Evolutionary conservation across 2,329 filamentous ascomycete species (phyloP), one percentile per base, ranked within the genome.

Genomic region (Cordyceps pruinosa): DNA sequence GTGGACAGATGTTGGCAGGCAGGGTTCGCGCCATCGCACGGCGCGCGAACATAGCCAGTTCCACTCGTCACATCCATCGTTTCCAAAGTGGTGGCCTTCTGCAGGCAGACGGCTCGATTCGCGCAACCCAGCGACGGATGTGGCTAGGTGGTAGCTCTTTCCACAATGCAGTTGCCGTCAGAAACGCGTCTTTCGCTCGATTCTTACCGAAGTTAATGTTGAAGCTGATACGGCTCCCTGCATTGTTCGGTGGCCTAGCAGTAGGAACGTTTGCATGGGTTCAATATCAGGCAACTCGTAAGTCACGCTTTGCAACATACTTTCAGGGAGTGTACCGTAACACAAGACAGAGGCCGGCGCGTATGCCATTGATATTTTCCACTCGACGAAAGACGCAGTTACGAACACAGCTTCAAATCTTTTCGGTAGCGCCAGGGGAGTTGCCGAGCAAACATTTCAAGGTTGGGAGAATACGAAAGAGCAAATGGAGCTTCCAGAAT

Each of bases 261-360:
- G 83, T 99, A 63, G 92, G 90, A 15, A 89, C 89, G 3, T 75
- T 95, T 59, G 91, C 91, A 26, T 99, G 96, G 81, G 76, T 99
- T 49, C 94, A 99, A 70, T 97, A 99, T 70, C 94, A 99, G 73
- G 93, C 94, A 61, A 85, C 87, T 57, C 89, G 89, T 92, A 81
- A 61, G 88, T 81, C 46, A 60, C 42, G 4, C 28, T 17, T 6
- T 26, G 12, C 19, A 46, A 34, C 5, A 17, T 12, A 23, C 15
- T 30, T n/a, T 1, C 7, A 17, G 7, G 9, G 28, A 8, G 12
- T 19, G n/a, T 39, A 2, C 49, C 30, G 70, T 73, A 59, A 73
- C 55, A 9, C 17, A 35, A 26, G 17, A 25, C 59, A 78, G 76
- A 80, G 76, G 74, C 77, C 13, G 73, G 77, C 48, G 77, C 73